Conservation (phyloP, 148 eudicot species). For the Persicaria tinctoria region DNA sequence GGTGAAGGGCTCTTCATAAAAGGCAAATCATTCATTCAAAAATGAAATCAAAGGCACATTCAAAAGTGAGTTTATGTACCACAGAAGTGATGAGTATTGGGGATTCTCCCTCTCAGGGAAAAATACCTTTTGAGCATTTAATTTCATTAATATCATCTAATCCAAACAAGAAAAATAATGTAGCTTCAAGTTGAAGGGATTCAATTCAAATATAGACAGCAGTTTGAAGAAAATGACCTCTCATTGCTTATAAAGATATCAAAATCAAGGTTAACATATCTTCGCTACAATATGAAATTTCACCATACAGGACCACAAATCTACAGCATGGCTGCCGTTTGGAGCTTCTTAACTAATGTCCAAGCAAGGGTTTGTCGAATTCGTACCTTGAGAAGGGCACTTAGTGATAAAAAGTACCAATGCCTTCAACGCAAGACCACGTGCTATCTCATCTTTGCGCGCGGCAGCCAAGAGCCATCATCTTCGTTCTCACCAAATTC, state of each 20-base stretch:
- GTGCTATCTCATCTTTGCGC: not conserved
- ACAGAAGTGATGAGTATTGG: too few relatives aligned
- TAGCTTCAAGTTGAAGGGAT: not conserved
- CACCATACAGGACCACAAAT: slow-evolving; percentile 2
- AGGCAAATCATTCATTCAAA: not conserved
- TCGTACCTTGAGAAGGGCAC: not conserved
- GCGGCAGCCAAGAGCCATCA: not conserved
- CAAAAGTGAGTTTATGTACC: not conserved
- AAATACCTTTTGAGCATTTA: not conserved
- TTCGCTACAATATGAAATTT: not conserved
- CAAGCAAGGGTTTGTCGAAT: not conserved
- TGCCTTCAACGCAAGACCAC: not conserved
- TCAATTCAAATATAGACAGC: not conserved
- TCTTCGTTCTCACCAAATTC: not conserved
- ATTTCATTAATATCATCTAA: slow-evolving; percentile 1
- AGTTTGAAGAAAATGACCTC: not conserved
- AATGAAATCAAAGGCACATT: not conserved
- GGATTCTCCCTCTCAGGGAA: not conserved
- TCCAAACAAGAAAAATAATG: not conserved
- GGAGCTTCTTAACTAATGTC: not conserved
- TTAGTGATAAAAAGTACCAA: not conserved
- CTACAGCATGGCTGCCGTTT: not conserved
- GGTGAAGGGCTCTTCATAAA: not conserved
- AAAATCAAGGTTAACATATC: not conserved
- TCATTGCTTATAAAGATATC: not conserved